Evolutionary conservation across 768 basidiomycete genomes (phyloP).

Genomic region (Galerina sulciceps): DNA sequence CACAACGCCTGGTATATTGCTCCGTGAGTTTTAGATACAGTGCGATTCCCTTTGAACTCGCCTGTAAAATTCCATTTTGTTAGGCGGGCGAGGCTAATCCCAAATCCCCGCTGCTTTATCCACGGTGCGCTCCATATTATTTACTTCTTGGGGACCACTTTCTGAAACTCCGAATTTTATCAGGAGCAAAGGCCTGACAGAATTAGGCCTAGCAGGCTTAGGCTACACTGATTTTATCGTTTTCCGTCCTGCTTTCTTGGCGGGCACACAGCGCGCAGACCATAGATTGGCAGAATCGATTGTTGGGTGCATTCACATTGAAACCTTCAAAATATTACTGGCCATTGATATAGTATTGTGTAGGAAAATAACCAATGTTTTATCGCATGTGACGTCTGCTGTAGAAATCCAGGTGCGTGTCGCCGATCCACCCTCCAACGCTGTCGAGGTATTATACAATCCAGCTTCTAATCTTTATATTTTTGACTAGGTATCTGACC

Average conservation of each 20-base stretch:
- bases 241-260: conserved; percentile 68
- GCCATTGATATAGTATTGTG: background rate
- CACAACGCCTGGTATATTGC: conserved; percentile 71
- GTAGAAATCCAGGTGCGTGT: conserved; percentile 51
- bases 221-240: conserved; percentile 75
- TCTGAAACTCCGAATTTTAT: background rate
- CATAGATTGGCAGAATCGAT: conserved; percentile 45
- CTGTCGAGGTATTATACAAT: background rate
- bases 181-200: conserved; percentile 80
- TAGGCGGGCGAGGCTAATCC: conserved; percentile 46
- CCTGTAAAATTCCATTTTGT: conserved; percentile 34
- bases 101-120: conserved; percentile 55
- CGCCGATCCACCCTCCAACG: background rate
- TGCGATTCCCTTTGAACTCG: background rate
- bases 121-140: conserved; percentile 35
- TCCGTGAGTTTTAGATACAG: conserved; percentile 48
- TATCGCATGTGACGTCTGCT: conserved; percentile 40
- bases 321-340: background rate
- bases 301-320: conserved; percentile 37
- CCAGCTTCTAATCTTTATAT: background rate
- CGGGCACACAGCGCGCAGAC: conserved; percentile 49
- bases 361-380: conserved; percentile 40
- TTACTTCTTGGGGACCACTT: background rate
- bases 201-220: conserved; percentile 63
- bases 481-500: conserved; percentile 46